Percentiles rank a stretch among this genome's conserved stretches.
These are phyloP conservation scores for Platanus orientalis DNA, from an alignment of 164 flowering plant species.

Conservation along the genomic window DNA sequence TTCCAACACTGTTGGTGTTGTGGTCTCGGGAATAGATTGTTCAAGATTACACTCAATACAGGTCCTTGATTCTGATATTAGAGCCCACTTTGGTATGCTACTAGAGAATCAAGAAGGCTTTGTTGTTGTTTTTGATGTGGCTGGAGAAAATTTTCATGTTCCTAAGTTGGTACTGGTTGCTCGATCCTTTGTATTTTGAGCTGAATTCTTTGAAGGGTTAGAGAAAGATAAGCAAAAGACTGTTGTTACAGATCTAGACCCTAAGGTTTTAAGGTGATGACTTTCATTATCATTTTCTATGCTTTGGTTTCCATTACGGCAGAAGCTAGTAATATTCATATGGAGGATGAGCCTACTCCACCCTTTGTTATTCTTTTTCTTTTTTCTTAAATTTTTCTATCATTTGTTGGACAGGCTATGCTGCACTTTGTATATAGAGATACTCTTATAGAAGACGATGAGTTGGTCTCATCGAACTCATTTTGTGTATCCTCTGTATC, in stretches of 20 bases:
- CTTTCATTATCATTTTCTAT: background rate
- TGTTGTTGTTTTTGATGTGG: slow-evolving; percentile 65
- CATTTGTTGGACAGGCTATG: slow-evolving; percentile 14
- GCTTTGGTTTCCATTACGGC: background rate
- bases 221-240: slow-evolving; percentile 44
- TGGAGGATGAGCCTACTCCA: background rate
- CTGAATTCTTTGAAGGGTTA: slow-evolving; percentile 39
- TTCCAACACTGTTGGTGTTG: slow-evolving; percentile 89
- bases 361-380: background rate
- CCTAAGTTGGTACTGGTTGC: slow-evolving; percentile 90
- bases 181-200: slow-evolving; percentile 62
- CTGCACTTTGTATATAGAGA: slow-evolving; percentile 47
- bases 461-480: slow-evolving; percentile 16
- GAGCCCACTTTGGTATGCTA: slow-evolving; percentile 64
- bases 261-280: slow-evolving; percentile 82
- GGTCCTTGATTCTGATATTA: slow-evolving; percentile 76
- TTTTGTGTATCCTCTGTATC: slow-evolving; percentile 14
- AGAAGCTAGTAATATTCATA: background rate
- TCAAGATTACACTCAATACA: slow-evolving; percentile 45
- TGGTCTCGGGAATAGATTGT: slow-evolving; percentile 62
- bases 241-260: slow-evolving; percentile 55
- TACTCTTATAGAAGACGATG: slow-evolving; percentile 33
- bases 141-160: slow-evolving; percentile 68
- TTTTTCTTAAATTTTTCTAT: slow-evolving; percentile 1
- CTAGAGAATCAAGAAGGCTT: slow-evolving; percentile 73